phyloP scores from a whole-genome alignment of 345 rosid genomes.

The Gossypium anomalum region DNA sequence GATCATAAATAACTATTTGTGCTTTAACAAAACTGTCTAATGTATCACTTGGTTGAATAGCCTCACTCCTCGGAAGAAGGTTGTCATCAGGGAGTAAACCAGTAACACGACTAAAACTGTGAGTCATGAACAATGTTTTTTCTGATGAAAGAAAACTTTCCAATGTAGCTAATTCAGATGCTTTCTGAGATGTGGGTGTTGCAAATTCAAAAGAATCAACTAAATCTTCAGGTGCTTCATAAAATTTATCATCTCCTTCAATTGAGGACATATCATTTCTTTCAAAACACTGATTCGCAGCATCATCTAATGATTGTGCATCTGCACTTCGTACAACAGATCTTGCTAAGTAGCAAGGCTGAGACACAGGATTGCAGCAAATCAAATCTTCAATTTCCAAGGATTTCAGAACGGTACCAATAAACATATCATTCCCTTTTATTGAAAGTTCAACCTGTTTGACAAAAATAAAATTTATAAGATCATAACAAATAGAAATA shows the following conservation, averaged over 20 bases:
- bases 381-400: constrained; percentile 96
- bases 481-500: constrained; percentile 19
- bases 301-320: constrained; percentile 34
- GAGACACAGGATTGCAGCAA: constrained; percentile 40
- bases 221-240: constrained; percentile 83
- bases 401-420: constrained; percentile 80
- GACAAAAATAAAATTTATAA: constrained; percentile 19
- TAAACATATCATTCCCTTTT: constrained; percentile 69
- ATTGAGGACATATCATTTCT: constrained; percentile 35
- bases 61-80: constrained; percentile 30
- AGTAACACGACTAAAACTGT: constrained; percentile 60
- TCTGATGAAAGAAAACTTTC: constrained; percentile 18
- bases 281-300: constrained; percentile 33
- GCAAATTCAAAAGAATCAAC: constrained; percentile 46
- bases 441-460: constrained; percentile 81
- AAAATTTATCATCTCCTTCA: constrained; percentile 87
- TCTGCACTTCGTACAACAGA: constrained; percentile 64
- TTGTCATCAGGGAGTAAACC: constrained; percentile 70
- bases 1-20: constrained; percentile 71
- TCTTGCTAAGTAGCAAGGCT: constrained; percentile 70
- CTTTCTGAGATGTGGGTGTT: constrained; percentile 18
- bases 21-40: constrained; percentile 94
- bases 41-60: constrained; percentile 36
- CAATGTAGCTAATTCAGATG: constrained; percentile 24
- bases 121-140: constrained; percentile 46